phyloP scores from a whole-genome alignment of 108 stramenopile genomes.

The Pseudonitzschia pungens region DNA sequence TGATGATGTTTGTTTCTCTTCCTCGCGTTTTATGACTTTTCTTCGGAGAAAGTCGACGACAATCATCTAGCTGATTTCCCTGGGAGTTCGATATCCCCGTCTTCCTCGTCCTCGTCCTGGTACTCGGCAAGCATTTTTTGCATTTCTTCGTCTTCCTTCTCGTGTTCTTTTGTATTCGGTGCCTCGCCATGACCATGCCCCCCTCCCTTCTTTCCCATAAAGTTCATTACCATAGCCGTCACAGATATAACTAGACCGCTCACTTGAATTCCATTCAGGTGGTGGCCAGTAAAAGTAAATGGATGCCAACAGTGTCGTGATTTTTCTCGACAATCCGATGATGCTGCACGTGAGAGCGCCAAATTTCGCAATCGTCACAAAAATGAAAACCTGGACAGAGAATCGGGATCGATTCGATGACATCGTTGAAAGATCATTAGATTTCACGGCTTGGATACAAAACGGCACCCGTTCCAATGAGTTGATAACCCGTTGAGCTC shows the following conservation, averaged over 20 bases:
- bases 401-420: background rate
- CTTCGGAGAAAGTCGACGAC: background rate
- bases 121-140: conserved; percentile 51
- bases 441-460: background rate
- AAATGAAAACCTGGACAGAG: conserved; percentile 73
- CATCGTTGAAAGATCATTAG: too few relatives aligned
- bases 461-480: too few relatives aligned
- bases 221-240: conserved; percentile 93
- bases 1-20: background rate
- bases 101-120: conserved; percentile 41
- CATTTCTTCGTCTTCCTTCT: conserved; percentile 47
- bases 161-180: conserved; percentile 9
- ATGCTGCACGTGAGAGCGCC: conserved; percentile 96
- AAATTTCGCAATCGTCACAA: conserved; percentile 97
- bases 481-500: too few relatives aligned
- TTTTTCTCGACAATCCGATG: conserved; percentile 95
- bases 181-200: conserved; percentile 41
- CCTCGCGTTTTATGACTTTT: background rate
- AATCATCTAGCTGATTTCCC: conserved; percentile 12
- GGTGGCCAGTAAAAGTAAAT: conserved; percentile 95
- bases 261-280: conserved; percentile 77
- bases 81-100: conserved; percentile 36
- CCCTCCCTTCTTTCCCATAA: conserved; percentile 79
- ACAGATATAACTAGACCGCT: conserved; percentile 80
- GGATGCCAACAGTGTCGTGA: conserved; percentile 90